Conservation (phyloP, 352 stramenopile species). For the Achlya hypogyna region DNA sequence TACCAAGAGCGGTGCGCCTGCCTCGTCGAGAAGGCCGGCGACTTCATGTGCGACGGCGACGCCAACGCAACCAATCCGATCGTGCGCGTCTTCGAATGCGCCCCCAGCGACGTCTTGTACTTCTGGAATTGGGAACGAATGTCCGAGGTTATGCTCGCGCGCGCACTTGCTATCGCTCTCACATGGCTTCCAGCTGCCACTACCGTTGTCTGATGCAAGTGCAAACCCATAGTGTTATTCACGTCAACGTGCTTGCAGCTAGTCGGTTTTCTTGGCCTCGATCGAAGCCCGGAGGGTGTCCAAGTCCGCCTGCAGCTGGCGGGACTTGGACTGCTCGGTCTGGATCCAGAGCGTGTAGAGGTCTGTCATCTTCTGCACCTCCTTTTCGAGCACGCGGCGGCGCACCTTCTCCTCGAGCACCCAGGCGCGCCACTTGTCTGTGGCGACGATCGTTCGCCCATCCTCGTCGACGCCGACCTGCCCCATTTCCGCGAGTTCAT, state of each 20-base stretch:
- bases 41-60: not conserved
- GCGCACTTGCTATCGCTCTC: no score
- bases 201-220: no score
- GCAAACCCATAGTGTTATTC: no score
- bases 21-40: not conserved
- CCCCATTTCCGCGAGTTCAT: constrained; percentile 18
- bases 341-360: constrained; percentile 81
- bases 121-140: not conserved
- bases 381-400: constrained; percentile 57
- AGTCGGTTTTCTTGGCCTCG: constrained; percentile 9
- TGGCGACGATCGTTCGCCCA: constrained; percentile 23
- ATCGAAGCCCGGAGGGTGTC: not conserved
- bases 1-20: not conserved
- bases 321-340: constrained; percentile 55
- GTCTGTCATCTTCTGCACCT: constrained; percentile 72
- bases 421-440: constrained; percentile 56
- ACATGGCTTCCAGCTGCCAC: no score
- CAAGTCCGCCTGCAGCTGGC: constrained; percentile 3
- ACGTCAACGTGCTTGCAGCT: no score
- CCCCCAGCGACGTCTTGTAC: not conserved
- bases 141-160: not conserved
- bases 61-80: not conserved
- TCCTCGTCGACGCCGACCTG: constrained; percentile 17
- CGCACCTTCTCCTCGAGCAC: constrained; percentile 60
- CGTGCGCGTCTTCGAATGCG: not conserved